Evolutionary conservation across 192 early-diverging fungal species (phyloP), one percentile per base, ranked within the genome.

Genomic region (Piromyces sp.): DNA sequence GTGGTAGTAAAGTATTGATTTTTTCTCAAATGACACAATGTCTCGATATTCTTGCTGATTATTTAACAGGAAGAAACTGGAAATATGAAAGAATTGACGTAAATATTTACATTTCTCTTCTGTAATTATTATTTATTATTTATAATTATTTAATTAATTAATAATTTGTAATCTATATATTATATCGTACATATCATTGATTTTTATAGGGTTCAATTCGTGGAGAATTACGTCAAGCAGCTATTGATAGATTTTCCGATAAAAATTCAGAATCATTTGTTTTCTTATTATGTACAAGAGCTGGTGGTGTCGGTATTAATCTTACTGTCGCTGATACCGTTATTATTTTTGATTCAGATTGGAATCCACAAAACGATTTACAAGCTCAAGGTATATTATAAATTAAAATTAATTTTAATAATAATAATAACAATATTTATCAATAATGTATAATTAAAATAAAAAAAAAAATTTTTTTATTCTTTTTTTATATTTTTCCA

Each of bases 291-390:
- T 95, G 95, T 82, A 96, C 95, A 1, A 85, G 94, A 29, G 95
- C 95, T 7, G 95, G 95, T 81, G 95, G 95, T 30, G 94, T 96
- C 14, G 95, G 95, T 22, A 95, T 96, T 87, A 96, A 96, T 82
- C 86, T 96, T 80, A 95, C 94, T 0, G 94, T 92, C 29, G 95
- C 95, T 16, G 95, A 96, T 84, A 96, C 95, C 2, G 91, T 90
- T 58, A 94, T 95, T 84, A 95, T 95, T 79, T 95, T 94, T 87
- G 94, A 95, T 79, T 89, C 86, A 80, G 95, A 96, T 79, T 96
- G 94, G 95, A 96, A 96, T 83, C 95, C 95, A 51, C 94, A 95
- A 84, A 95, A 95, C 84, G 95, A 96, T 83, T 83, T 96, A 78
- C 95, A 96, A 85, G 95, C 95, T 2, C 93, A 94, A 82, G 42